Base-by-base conservation (phyloP, 495 filamentous ascomycete genomes). In the Annulohypoxylon nitens region DNA sequence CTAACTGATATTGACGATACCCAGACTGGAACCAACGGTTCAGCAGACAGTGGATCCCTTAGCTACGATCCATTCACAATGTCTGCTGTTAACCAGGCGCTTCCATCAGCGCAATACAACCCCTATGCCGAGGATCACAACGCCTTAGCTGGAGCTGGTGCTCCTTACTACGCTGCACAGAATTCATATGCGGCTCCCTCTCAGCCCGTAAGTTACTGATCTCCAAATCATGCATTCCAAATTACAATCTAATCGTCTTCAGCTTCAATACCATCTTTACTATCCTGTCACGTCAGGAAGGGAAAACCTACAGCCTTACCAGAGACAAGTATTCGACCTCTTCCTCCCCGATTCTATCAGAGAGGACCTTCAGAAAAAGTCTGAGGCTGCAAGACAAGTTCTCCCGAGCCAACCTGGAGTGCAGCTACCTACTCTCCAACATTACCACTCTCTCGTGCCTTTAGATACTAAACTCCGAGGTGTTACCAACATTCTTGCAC, bases 261-360 rank as follows among this genome's bases (percentile, higher is more conserved):
- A 93, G 86, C 90, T 93, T 61, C 89, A 96, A 85, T 97, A 97
- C 78, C 95, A 98, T 82, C 88, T 97, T 6, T 99, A 98, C 77
- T 92, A 93, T 20, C 93, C 94, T 0, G 85, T 93, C 67, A 93
- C 93, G n/a, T 90, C 93, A 7, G 90, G 94, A 75, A 89, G 88
- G 67, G 90, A 93, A 76, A 92, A 91, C 67, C 84, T 94, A 12
- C 85, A 91, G 61, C 88, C 90, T 2, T 97, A 96, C 81, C 94
- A 98, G 77, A 88, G 92, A 61, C 90, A 89, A 66, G 90, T 91
- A 10, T 93, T 95, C 76, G 93, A 97, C 78, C 91, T 98, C 61
- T 98, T 98, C 78, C 90, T 98, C 37, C 89, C 93, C 1, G 93
- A 94, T 68, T 88, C 91, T 45, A 79, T 97, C 16, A 86, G 97